These are phyloP conservation scores for Fusarium compactum DNA, from an alignment of 2,329 filamentous ascomycete species.

Conservation along the genomic window DNA sequence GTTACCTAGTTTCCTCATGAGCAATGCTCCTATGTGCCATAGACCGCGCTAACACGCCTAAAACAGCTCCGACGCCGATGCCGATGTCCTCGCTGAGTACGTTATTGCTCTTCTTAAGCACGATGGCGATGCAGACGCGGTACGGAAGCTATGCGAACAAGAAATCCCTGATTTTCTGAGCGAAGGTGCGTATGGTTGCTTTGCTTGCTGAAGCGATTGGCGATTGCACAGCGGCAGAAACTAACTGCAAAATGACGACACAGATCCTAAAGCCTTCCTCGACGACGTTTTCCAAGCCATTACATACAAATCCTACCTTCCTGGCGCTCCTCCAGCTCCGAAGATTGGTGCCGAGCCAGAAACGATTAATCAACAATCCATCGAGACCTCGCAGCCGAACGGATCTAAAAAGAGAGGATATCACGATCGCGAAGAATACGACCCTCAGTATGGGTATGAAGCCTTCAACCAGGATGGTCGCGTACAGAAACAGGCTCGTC, in stretches of 20 bases:
- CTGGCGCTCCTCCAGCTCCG: slow-evolving; percentile 62
- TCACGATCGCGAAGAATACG: slow-evolving; percentile 47
- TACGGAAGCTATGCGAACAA: slow-evolving; percentile 75
- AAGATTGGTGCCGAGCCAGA: slow-evolving; percentile 28
- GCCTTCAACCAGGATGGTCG: slow-evolving; percentile 53
- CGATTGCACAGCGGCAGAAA: background rate
- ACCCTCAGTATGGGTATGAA: slow-evolving; percentile 44
- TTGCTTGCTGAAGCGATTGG: background rate
- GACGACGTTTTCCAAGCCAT: slow-evolving; percentile 78
- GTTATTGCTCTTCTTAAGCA: slow-evolving; percentile 81
- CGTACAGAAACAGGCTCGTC: slow-evolving; percentile 70
- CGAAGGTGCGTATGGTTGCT: slow-evolving; percentile 61
- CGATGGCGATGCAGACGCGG: slow-evolving; percentile 73
- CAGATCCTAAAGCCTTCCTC: slow-evolving; percentile 67
- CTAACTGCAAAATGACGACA: slow-evolving; percentile 15
- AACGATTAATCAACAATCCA: slow-evolving; percentile 38
- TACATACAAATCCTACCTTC: slow-evolving; percentile 70
- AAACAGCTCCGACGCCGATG: slow-evolving; percentile 79
- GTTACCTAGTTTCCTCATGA: slow-evolving; percentile 49
- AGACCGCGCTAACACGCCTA: slow-evolving; percentile 19
- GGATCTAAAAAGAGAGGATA: slow-evolving; percentile 54
- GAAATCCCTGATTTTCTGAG: slow-evolving; percentile 82
- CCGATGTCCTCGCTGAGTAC: slow-evolving; percentile 85
- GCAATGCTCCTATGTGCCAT: background rate
- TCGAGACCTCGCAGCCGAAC: slow-evolving; percentile 27